Conservation (phyloP, 768 basidiomycete genomes). For the Fibroporia radiculosa region DNA sequence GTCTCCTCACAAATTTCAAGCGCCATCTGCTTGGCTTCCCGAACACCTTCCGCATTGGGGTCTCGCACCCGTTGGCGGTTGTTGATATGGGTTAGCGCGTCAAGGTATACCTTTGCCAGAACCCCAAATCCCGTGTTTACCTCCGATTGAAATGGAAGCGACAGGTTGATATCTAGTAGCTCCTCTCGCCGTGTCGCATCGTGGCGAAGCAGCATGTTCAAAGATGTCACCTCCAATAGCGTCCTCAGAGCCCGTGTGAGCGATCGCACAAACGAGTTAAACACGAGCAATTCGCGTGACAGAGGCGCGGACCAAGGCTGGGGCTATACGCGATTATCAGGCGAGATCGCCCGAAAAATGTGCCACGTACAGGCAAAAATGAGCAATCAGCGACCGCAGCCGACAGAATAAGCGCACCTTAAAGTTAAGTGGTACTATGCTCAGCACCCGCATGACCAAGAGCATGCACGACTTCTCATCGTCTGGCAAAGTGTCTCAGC, state of each 20-base stretch:
- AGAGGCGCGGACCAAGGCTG: slow-evolving; percentile 94
- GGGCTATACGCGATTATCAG: slow-evolving; percentile 37
- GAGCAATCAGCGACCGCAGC: slow-evolving; percentile 4
- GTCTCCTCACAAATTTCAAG: slow-evolving; percentile 91
- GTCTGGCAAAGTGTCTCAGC: slow-evolving; percentile 39
- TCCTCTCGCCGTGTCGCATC: slow-evolving; percentile 91
- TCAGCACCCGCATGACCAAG: slow-evolving; percentile 92
- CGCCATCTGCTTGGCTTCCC: slow-evolving; percentile 78
- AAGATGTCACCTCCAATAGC: slow-evolving; percentile 80
- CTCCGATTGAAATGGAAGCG: slow-evolving; percentile 90
- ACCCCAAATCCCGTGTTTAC: slow-evolving; percentile 98
- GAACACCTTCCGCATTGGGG: slow-evolving; percentile 70
- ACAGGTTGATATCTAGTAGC: slow-evolving; percentile 84
- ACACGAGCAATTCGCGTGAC: slow-evolving; percentile 92
- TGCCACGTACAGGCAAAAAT: slow-evolving; percentile 1
- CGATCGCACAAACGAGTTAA: slow-evolving; percentile 95
- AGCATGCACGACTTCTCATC: slow-evolving; percentile 93
- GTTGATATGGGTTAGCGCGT: slow-evolving; percentile 85
- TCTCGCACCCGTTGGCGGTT: slow-evolving; percentile 70
- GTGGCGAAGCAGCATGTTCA: slow-evolving; percentile 88
- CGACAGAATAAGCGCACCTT: slow-evolving; percentile 46
- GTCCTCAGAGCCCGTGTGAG: slow-evolving; percentile 86
- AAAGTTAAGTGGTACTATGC: slow-evolving; percentile 92
- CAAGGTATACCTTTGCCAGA: slow-evolving; percentile 93
- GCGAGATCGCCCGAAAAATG: slow-evolving; percentile 7